Evolutionary conservation across 2,329 filamentous ascomycete species (phyloP), one percentile per base, ranked within the genome.

Genomic region (Paracorniculantispora psalliotae): DNA sequence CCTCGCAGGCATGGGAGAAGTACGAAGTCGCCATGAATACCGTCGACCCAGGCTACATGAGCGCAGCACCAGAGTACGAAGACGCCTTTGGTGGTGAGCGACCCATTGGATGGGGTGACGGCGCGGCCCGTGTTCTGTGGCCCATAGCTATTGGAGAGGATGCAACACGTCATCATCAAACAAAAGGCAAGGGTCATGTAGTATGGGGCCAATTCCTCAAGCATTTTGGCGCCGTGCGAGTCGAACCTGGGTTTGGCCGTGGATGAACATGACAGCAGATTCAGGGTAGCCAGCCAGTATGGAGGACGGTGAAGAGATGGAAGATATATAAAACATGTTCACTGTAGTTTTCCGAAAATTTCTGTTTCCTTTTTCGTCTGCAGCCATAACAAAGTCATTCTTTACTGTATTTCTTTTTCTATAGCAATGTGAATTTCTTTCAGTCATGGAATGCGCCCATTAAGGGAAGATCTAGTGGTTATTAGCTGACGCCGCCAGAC

Each of bases 1-100:
- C 71, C 6, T 60, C 58, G 0, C 39, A 48, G 5, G 65, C 68
- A 2, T 75, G 73, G 73, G 50, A 62, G 17, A 62, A 55, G 1
- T 62, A 65, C 13, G 47, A 63, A 12, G 67, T 74, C 21, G 71
- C 69, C 5, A 73, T 75, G 64, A 75, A 75, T 59, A 70, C 69
- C 0, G 71, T 74, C 9, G 73, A 74, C 55, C 71, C 72, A 2
- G 73, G 71, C 0, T 75, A 71, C 57, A 70, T 75, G 70, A 73
- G 70, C 50, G 67, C 72, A 6, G 70, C 70, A 9, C 69, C 69
- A 1, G 70, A 73, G 58, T 69, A 30, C 62, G 66, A 67, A 48
- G 49, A 60, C 3, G 47, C 59, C 1, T 60, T 60, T n/a, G 64
- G 59, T 1, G 66, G 67, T 0, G 66, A 66, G 30, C 67, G 70